phyloP scores from a whole-genome alignment of 495 filamentous ascomycete genomes.

The Aspergillus sclerotiicarbonarius region DNA sequence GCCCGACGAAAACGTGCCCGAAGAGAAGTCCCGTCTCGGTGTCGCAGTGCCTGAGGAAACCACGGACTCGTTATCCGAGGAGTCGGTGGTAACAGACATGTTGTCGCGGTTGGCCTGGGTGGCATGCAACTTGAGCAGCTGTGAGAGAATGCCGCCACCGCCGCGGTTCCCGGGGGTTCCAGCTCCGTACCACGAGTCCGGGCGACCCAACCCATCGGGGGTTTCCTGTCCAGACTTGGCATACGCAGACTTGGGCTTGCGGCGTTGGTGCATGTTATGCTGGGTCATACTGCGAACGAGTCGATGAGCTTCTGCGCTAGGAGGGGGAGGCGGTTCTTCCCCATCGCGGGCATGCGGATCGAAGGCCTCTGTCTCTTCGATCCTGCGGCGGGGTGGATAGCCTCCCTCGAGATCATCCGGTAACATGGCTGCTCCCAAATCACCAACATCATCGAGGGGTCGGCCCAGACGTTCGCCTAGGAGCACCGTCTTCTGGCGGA shows the following conservation, averaged over 20 bases:
- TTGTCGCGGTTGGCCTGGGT: slow-evolving; percentile 28
- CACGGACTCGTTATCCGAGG: slow-evolving; percentile 40
- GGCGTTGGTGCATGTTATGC: slow-evolving; percentile 24
- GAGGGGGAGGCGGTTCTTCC: slow-evolving; percentile 26
- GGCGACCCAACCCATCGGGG: slow-evolving; percentile 32
- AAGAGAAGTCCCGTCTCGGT: slow-evolving; percentile 29
- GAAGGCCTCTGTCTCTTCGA: slow-evolving; percentile 20
- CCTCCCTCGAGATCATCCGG: slow-evolving; percentile 36
- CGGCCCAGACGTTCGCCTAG: slow-evolving; percentile 41
- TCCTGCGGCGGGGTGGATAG: slow-evolving; percentile 22
- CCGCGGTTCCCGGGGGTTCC: slow-evolving; percentile 16
- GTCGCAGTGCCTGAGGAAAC: slow-evolving; percentile 38
- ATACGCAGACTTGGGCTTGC: slow-evolving; percentile 35
- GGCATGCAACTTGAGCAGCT: slow-evolving; percentile 41
- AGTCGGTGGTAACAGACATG: slow-evolving; percentile 35
- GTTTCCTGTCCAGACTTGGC: slow-evolving; percentile 39
- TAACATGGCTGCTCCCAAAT: slow-evolving; percentile 30
- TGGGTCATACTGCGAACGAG: slow-evolving; percentile 42
- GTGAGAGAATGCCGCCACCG: slow-evolving; percentile 41
- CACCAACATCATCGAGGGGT: slow-evolving; percentile 38
- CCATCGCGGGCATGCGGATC: slow-evolving; percentile 15
- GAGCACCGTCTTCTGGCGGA: slow-evolving; percentile 35
- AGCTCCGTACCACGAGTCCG: slow-evolving; percentile 32
- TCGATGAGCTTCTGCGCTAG: slow-evolving; percentile 43
- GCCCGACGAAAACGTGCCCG: slow-evolving; percentile 46